Evolutionary conservation across 768 basidiomycete species (phyloP), one percentile per base, ranked within the genome.

Genomic region (Sutorius australiensis): DNA sequence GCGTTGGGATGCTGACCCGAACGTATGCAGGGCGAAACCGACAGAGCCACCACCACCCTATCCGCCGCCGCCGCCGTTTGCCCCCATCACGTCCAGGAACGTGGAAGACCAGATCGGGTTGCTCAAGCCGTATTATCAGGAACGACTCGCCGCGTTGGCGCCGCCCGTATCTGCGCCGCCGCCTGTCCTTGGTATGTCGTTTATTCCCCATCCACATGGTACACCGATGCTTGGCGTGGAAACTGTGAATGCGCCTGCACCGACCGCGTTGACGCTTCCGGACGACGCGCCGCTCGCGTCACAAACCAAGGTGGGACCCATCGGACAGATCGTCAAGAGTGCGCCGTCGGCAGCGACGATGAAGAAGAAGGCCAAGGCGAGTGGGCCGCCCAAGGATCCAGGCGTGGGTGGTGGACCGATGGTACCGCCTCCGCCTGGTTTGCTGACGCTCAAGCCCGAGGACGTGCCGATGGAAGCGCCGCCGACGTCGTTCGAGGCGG

Each of bases 81-180:
- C 92, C 3, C 84, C 83, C 2, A 77, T 98, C 61, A 82, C 80
- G 1, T 74, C 80, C 8, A 73, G 72, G 50, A 83, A 80, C 50
- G 76, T 87, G 63, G 86, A 87, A 33, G 73, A 83, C 24, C 93
- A 95, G 62, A 92, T 97, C 58, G 93, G 92, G 9, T 71, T 98
- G 36, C 83, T 98, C 58, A 87, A 80, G 52, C 68, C 80, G 0
- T 95, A 85, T 73, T 95, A 88, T 61, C 78, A 83, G 40, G 61
- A 67, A 27, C 80, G 86, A 28, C 73, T 91, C 44, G 63, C 75
- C 3, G 60, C 71, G 24, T 65, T 83, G 38, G 72, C 77, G 14
- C 58, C 72, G 10, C 33, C 58, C 10, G 55, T 54, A 38, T 51
- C 54, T 13, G 67, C 62, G 2, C 63, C 67, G 11, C 55, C 47